phyloP scores from a whole-genome alignment of 129 eudicot species.

The Centella asiatica region DNA sequence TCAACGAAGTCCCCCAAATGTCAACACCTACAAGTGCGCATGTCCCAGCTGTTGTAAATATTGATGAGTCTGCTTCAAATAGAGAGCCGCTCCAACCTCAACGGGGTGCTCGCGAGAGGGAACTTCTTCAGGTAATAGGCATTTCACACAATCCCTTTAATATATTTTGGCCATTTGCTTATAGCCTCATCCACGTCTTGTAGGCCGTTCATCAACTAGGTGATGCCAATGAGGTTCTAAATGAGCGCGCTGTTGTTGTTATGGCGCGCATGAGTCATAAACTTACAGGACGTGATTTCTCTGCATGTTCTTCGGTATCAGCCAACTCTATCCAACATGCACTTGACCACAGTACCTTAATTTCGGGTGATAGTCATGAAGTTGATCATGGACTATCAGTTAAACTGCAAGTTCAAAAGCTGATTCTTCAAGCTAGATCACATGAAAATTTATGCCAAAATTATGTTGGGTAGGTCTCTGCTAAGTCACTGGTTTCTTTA shows the following conservation, averaged over 20 bases:
- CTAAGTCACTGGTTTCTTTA: neutral
- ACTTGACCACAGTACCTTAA: slow-evolving; percentile 40
- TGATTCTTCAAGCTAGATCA: slow-evolving; percentile 87
- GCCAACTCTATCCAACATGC: slow-evolving; percentile 45
- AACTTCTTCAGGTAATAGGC: slow-evolving; percentile 68
- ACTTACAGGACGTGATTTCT: slow-evolving; percentile 95
- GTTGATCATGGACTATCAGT: slow-evolving; percentile 90
- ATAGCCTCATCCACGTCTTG: slow-evolving; percentile 14
- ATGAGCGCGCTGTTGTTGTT: slow-evolving; percentile 91
- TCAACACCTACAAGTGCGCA: slow-evolving; percentile 56
- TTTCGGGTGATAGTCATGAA: slow-evolving; percentile 73
- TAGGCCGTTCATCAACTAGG: slow-evolving; percentile 97
- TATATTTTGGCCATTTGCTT: slow-evolving; percentile 1
- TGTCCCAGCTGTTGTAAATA: slow-evolving; percentile 49
- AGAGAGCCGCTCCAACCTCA: slow-evolving; percentile 71
- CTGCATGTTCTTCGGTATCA: slow-evolving; percentile 40
- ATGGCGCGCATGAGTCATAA: slow-evolving; percentile 97
- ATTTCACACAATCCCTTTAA: no score
- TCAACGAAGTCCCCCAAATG: slow-evolving; percentile 91
- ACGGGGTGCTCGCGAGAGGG: slow-evolving; percentile 89
- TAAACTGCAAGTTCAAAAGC: slow-evolving; percentile 83
- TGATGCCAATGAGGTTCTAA: slow-evolving; percentile 94
- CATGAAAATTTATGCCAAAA: slow-evolving; percentile 93
- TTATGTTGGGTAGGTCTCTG: slow-evolving; percentile 76
- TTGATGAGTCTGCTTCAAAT: slow-evolving; percentile 53